Evolutionary conservation across 768 basidiomycete species (phyloP), one percentile per base, ranked within the genome.

Genomic region (Naganishia antarctica): DNA sequence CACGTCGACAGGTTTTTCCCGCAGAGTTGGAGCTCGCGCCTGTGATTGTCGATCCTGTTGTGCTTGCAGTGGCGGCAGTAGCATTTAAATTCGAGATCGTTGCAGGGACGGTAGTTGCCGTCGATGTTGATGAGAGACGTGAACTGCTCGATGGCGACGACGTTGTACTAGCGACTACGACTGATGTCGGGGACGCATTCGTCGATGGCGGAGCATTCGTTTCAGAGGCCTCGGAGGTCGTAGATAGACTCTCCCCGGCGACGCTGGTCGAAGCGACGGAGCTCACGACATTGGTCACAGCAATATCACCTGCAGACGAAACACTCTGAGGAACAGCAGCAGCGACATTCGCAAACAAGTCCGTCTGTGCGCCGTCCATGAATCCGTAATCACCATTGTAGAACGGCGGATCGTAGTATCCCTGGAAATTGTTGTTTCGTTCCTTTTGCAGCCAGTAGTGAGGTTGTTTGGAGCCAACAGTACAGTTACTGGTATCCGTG

Each of bases 331-430:
- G 21, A 18, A 12, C n/a, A n/a, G 46, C 31, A 21, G 11, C 46
- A 26, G 64, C 47, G 21, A 62, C 48, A 32, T 53, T 53, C 21
- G 72, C 70, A 59, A 68, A 77, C 11, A 77, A 63, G 45, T 75
- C 74, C 18, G 70, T 73, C 64, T 78, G 77, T 16, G 76, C 76
- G n/a, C 77, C 77, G 51, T 78, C 67, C 64, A 68, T 66, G 58
- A 72, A 76, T 11, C 77, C 77, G 63, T 76, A 76, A 4, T 64
- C 71, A 25, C 64, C 68, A 68, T 78, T 78, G 61, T 58, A 76
- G 63, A 70, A 73, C 2, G 77, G 77, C 12, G 77, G 76, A 57
- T 74, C 72, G 51, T 73, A 70, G 15, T 62, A 34, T 13, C 63
- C 71, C 50, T 73, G 72, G 45, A 60, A 63, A 61, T 75, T 75